Evolutionary conservation across 179 eudicot genomes (phyloP).

Genomic region (Gypsophila paniculata): DNA sequence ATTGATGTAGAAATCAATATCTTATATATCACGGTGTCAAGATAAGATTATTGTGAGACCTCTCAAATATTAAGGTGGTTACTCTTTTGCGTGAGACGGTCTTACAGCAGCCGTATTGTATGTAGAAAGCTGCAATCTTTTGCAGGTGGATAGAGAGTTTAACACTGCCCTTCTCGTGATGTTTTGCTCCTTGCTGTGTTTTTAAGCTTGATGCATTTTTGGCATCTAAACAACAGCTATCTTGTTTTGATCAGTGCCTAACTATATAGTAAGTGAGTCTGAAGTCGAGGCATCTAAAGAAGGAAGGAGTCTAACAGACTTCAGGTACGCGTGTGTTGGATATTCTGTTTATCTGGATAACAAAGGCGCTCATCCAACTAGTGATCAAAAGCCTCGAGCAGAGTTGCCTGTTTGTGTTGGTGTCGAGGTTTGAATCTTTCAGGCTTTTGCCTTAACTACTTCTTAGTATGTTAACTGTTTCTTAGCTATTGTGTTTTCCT

Average conservation of each 20-base stretch:
- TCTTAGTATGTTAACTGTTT: conserved; percentile 8
- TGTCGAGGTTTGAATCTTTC: conserved; percentile 53
- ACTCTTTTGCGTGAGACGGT: no score
- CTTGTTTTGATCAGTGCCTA: conserved; percentile 50
- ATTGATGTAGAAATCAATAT: no score
- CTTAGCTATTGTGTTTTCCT: neutral
- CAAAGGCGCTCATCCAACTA: conserved; percentile 32
- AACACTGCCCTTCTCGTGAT: neutral
- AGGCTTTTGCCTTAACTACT: neutral
- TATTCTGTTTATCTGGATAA: conserved; percentile 64
- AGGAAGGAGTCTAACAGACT: conserved; percentile 63
- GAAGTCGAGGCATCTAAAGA: conserved; percentile 72
- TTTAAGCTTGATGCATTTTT: neutral
- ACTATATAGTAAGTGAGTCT: conserved; percentile 61
- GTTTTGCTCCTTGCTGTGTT: conserved; percentile 10
- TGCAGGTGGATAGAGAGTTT: no score
- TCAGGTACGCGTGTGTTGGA: conserved; percentile 82
- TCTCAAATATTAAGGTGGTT: no score
- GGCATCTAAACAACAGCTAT: neutral
- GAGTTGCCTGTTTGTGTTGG: conserved; percentile 79
- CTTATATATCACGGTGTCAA: no score
- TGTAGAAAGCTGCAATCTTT: no score
- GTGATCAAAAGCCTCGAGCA: conserved; percentile 39
- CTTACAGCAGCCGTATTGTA: no score
- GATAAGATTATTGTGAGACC: no score